Conservation (phyloP, 164 flowering plant species). For the Sextonia rubra region DNA sequence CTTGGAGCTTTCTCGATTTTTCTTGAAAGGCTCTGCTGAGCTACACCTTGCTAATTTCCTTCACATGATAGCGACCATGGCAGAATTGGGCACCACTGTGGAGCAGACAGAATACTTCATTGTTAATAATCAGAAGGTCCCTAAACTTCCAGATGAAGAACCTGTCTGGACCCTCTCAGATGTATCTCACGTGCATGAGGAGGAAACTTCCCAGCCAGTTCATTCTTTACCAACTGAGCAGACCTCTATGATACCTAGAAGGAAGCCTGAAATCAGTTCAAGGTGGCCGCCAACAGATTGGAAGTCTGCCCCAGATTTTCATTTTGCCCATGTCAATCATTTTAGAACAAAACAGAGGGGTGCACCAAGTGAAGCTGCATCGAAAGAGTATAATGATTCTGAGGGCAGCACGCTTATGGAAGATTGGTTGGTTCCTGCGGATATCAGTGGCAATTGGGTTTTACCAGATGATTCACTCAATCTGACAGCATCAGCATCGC, state of each 20-base stretch:
- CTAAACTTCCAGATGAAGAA: conserved; percentile 68
- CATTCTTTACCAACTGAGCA: conserved; percentile 24
- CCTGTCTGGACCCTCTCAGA: conserved; percentile 55
- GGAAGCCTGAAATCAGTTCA: conserved; percentile 28
- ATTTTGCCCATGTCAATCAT: conserved; percentile 29
- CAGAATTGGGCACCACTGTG: conserved; percentile 65
- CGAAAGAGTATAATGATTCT: conserved; percentile 1
- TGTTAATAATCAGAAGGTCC: conserved; percentile 67
- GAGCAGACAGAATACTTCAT: conserved; percentile 75
- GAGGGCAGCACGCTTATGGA: conserved; percentile 10
- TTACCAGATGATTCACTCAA: conserved; percentile 25
- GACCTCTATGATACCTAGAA: conserved; percentile 22
- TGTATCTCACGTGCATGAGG: conserved; percentile 14
- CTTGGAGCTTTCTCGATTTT: conserved; percentile 76
- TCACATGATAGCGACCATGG: conserved; percentile 87
- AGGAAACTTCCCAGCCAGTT: conserved; percentile 9
- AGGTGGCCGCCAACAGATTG: conserved; percentile 77
- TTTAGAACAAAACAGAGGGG: conserved; percentile 23
- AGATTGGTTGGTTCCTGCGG: conserved; percentile 16
- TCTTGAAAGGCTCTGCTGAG: conserved; percentile 54
- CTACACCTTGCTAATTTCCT: conserved; percentile 91
- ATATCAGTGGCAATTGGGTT: conserved; percentile 25
- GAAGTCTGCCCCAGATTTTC: conserved; percentile 76
- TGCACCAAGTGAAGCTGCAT: conserved; percentile 12
- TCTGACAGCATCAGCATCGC: conserved; percentile 9